Conservation (phyloP, 2,329 filamentous ascomycete genomes). For the Apiospora phragmitis region DNA sequence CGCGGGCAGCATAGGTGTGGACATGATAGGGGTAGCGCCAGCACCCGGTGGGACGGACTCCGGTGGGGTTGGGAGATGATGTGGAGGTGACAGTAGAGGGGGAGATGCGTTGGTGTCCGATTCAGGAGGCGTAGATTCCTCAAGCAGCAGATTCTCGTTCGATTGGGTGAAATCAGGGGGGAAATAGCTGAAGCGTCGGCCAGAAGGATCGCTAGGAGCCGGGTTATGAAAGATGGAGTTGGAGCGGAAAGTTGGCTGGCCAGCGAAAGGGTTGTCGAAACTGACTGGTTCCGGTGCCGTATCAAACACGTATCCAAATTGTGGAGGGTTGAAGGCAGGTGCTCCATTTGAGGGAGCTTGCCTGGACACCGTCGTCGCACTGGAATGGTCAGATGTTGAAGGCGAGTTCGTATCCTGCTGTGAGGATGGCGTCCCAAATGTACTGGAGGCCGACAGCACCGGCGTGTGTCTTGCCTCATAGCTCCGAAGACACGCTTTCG, state of each 20-base stretch:
- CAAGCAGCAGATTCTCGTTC: constrained; percentile 31
- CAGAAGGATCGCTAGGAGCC: constrained; percentile 51
- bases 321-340: constrained; percentile 48
- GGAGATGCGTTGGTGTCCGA: constrained; percentile 30
- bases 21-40: constrained; percentile 25
- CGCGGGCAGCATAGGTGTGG: constrained; percentile 26
- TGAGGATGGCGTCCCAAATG: constrained; percentile 47
- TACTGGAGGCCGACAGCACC: constrained; percentile 33
- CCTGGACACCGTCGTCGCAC: constrained; percentile 34
- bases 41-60: constrained; percentile 26
- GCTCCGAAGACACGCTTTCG: constrained; percentile 82
- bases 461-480: constrained; percentile 64
- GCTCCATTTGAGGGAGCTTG: constrained; percentile 28
- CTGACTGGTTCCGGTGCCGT: constrained; percentile 53
- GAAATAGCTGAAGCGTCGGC: constrained; percentile 64
- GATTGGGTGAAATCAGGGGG: constrained; percentile 54
- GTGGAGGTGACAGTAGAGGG: constrained; percentile 28
- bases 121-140: constrained; percentile 31
- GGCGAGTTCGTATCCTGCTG: constrained; percentile 51
- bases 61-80: constrained; percentile 28
- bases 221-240: constrained; percentile 67
- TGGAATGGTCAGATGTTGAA: constrained; percentile 41
- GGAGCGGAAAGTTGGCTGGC: constrained; percentile 61
- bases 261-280: constrained; percentile 42
- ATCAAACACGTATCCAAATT: constrained; percentile 61